These are phyloP conservation scores for Phytopythium kandeliae DNA, from an alignment of 352 stramenopile species.

Conservation along the genomic window DNA sequence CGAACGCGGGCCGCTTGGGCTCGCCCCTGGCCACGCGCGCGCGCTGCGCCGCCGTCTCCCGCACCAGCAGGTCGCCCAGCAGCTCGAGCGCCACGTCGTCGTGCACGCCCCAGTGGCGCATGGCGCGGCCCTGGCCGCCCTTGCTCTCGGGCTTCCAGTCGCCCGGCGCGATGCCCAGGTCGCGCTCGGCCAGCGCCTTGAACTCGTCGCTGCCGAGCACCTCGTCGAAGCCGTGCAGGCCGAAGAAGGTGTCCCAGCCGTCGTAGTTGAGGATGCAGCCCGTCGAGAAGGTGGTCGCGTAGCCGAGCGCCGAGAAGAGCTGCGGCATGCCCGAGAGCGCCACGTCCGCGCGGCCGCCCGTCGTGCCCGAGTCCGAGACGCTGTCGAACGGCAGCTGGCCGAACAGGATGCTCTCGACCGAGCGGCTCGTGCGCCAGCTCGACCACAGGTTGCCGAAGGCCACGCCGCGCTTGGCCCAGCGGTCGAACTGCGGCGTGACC, in stretches of 20 bases:
- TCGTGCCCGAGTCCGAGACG: constrained; percentile 27
- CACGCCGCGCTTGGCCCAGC: constrained; percentile 39
- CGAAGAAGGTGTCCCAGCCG: constrained; percentile 42
- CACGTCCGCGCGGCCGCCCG: constrained; percentile 15
- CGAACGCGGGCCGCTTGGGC: constrained; percentile 35
- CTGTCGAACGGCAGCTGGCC: constrained; percentile 41
- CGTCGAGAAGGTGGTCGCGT: constrained; percentile 47
- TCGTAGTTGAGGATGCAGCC: constrained; percentile 41
- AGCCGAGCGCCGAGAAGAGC: constrained; percentile 42
- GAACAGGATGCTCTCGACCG: constrained; percentile 49
- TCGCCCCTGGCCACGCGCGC: constrained; percentile 13
- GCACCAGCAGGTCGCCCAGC: constrained; percentile 33
- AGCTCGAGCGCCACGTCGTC: constrained; percentile 44
- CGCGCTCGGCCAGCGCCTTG: constrained; percentile 21
- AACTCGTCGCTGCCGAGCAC: constrained; percentile 36
- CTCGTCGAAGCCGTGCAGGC: constrained; percentile 41
- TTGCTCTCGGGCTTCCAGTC: constrained; percentile 46
- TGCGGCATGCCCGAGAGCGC: constrained; percentile 39
- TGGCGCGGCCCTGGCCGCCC: constrained; percentile 7
- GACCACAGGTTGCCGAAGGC: constrained; percentile 57
- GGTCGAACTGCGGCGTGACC: constrained; percentile 42
- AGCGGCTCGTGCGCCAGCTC: constrained; percentile 53
- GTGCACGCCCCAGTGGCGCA: constrained; percentile 36
- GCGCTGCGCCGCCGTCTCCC: constrained; percentile 20
- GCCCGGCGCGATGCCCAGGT: constrained; percentile 20